Conservation (phyloP, 768 basidiomycete species). For the Boletus rufocinnamomeus region DNA sequence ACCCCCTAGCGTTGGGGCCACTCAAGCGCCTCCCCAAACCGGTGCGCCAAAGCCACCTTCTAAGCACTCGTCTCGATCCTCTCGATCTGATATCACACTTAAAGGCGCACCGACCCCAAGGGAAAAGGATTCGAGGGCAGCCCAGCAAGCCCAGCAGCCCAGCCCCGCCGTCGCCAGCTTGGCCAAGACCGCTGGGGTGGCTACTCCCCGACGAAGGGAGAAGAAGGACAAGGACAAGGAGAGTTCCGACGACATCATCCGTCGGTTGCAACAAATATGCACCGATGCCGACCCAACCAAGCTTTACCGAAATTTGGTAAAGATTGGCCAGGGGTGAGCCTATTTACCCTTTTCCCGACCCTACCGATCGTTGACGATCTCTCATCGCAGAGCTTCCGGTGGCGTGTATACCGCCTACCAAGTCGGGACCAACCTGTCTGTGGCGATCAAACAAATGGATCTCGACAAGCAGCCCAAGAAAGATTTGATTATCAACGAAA, state of each 20-base stretch:
- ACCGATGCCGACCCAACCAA: constrained; percentile 97
- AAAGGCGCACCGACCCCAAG: constrained; percentile 41
- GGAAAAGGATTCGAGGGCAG: constrained; percentile 39
- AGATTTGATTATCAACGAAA: constrained; percentile 99
- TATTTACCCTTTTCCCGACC: neutral
- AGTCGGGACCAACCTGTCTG: constrained; percentile 89
- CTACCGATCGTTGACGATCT: constrained; percentile 5
- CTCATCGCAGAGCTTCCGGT: constrained; percentile 75
- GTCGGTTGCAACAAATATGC: constrained; percentile 89
- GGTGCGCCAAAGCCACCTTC: constrained; percentile 39
- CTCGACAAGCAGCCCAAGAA: constrained; percentile 99
- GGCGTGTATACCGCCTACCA: constrained; percentile 99
- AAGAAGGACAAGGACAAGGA: constrained; percentile 81
- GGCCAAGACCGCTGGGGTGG: constrained; percentile 68
- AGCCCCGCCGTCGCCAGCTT: constrained; percentile 66
- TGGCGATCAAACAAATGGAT: constrained; percentile 99
- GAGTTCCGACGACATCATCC: constrained; percentile 87
- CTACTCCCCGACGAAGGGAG: constrained; percentile 83
- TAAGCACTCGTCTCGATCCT: constrained; percentile 59
- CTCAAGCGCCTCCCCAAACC: constrained; percentile 30
- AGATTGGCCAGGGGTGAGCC: constrained; percentile 96
- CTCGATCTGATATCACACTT: constrained; percentile 57
- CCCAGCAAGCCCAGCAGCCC: constrained; percentile 46
- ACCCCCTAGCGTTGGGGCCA: constrained; percentile 43
- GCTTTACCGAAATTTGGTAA: constrained; percentile 88